Evolutionary conservation across 73 alveolate genomes (phyloP).

Genomic region (Symbiodinium pilosum): DNA sequence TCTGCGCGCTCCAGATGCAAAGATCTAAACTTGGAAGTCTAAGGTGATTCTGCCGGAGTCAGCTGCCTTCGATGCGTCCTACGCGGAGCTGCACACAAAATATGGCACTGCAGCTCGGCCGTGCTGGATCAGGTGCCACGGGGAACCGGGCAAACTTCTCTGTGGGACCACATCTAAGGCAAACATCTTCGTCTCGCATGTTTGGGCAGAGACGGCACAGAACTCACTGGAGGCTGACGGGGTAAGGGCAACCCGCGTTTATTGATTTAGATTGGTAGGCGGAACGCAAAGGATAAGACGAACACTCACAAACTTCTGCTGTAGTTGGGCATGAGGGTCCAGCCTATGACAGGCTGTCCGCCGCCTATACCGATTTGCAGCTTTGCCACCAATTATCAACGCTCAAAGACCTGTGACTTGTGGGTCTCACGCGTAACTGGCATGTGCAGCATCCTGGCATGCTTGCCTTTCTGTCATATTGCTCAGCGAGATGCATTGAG

Average conservation of each 20-base stretch:
- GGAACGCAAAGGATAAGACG: too few relatives aligned
- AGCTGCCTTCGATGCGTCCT: background rate
- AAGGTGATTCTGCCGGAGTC: conserved; percentile 12
- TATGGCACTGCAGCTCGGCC: background rate
- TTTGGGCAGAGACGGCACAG: conserved; percentile 26
- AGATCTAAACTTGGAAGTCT: background rate
- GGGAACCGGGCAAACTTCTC: background rate
- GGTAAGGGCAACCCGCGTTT: too few relatives aligned
- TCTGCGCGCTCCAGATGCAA: too few relatives aligned
- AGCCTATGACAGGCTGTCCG: background rate
- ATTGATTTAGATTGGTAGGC: too few relatives aligned
- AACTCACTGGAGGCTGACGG: background rate
- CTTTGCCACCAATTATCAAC: too few relatives aligned
- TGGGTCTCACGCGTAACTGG: background rate
- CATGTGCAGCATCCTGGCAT: background rate
- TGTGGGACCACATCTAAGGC: background rate
- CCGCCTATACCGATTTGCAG: background rate
- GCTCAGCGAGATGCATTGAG: too few relatives aligned
- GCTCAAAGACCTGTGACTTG: background rate
- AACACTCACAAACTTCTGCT: too few relatives aligned
- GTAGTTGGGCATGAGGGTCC: too few relatives aligned
- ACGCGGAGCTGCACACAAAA: background rate
- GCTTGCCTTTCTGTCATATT: too few relatives aligned
- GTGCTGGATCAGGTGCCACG: too few relatives aligned
- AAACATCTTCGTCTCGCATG: conserved; percentile 20